Evolutionary conservation across 2,329 filamentous ascomycete species (phyloP).

Genomic region (Trichoderma sp.): DNA sequence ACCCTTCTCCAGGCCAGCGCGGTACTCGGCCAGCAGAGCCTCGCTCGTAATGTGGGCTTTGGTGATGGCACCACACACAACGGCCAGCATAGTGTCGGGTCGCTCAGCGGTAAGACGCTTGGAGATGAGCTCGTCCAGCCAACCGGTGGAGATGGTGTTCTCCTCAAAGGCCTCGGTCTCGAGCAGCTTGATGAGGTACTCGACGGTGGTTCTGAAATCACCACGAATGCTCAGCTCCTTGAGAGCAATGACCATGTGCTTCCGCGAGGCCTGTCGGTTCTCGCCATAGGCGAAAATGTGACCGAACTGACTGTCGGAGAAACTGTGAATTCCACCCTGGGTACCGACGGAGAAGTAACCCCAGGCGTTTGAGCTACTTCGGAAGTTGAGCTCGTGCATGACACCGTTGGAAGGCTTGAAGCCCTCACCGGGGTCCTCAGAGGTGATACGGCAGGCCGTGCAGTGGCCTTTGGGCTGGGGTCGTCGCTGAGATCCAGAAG

Average conservation of each 20-base stretch:
- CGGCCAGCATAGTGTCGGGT: constrained; percentile 88
- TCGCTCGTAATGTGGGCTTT: constrained; percentile 96
- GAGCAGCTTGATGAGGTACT: constrained; percentile 97
- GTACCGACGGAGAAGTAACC: constrained; percentile 99
- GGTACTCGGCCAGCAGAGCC: constrained; percentile 81
- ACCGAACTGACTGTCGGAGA: constrained; percentile 97
- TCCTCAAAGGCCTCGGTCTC: constrained; percentile 98
- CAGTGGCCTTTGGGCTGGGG: constrained; percentile 95
- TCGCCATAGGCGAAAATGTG: constrained; percentile 99
- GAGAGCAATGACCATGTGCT: constrained; percentile 98
- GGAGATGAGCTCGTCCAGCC: constrained; percentile 97
- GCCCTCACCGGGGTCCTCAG: constrained; percentile 95
- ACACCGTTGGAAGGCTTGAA: constrained; percentile 99
- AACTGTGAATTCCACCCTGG: constrained; percentile 95
- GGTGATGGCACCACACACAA: constrained; percentile 90
- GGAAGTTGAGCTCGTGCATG: constrained; percentile 98
- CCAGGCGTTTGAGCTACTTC: constrained; percentile 98
- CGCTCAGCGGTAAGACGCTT: constrained; percentile 96
- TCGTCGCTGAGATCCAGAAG: constrained; percentile 78
- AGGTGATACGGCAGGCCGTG: constrained; percentile 98
- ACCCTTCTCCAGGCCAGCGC: constrained; percentile 86
- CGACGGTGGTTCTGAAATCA: constrained; percentile 97
- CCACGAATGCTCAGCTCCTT: constrained; percentile 99
- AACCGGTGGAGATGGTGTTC: constrained; percentile 98
- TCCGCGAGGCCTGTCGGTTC: constrained; percentile 91